These are phyloP conservation scores for Gossypium anomalum DNA, from an alignment of 345 rosid species.

Conservation along the genomic window DNA sequence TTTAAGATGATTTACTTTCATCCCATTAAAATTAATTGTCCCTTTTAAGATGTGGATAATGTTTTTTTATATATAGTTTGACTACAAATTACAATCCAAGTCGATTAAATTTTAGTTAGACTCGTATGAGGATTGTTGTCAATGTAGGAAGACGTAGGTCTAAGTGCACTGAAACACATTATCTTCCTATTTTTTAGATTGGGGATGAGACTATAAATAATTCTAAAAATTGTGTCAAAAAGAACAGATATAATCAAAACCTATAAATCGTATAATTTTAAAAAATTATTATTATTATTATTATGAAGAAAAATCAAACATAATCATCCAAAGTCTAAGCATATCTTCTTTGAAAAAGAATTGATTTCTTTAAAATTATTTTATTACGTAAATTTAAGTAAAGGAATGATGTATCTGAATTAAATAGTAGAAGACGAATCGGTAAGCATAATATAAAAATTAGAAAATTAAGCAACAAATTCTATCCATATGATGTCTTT, in stretches of 20 bases:
- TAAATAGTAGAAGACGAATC: not conserved
- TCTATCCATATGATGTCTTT: not conserved
- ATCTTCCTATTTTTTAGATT: too few species aligned
- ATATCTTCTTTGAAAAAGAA: not conserved
- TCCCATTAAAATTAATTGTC: too few species aligned
- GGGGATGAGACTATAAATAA: rapidly evolving
- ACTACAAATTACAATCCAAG: too few species aligned
- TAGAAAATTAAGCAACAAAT: not conserved
- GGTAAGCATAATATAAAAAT: not conserved
- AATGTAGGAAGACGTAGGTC: rapidly evolving
- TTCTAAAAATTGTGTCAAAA: too few species aligned
- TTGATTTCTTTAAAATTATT: not conserved
- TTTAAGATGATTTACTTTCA: too few species aligned
- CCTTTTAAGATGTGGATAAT: too few species aligned
- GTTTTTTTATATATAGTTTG: too few species aligned
- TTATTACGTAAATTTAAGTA: not conserved
- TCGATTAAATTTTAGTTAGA: rapidly evolving
- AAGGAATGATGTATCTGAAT: not conserved
- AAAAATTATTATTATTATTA: too few species aligned
- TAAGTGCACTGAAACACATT: rapidly evolving
- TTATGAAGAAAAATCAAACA: too few species aligned
- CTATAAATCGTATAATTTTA: too few species aligned
- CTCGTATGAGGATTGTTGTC: rapidly evolving
- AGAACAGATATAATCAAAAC: rapidly evolving
- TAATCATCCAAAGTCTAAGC: not conserved